Evolutionary conservation across 2,329 filamentous ascomycete genomes (phyloP).

Genomic region (Aspergillus brasiliensis): DNA sequence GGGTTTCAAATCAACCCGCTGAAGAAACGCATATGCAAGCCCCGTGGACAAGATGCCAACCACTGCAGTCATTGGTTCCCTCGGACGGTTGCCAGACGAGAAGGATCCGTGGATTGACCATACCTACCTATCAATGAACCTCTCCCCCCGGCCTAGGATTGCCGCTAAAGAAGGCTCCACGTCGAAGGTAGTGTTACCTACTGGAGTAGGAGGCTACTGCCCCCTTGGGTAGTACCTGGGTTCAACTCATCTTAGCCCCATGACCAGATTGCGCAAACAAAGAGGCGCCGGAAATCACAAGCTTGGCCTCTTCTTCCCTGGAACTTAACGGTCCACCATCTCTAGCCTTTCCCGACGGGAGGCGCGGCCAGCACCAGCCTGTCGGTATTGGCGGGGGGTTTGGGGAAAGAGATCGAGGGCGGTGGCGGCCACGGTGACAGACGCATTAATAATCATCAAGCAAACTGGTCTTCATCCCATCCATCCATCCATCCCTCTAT

Average conservation of each 20-base stretch:
- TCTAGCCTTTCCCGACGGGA: constrained; percentile 11
- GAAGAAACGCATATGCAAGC: neutral
- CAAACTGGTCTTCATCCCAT: neutral
- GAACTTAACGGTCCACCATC: constrained; percentile 10
- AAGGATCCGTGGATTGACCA: constrained; percentile 4
- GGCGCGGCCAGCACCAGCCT: constrained; percentile 17
- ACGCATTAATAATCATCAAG: neutral
- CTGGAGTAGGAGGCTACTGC: neutral
- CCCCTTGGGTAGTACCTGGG: neutral
- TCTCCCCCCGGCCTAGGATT: neutral
- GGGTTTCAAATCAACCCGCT: neutral
- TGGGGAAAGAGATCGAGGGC: neutral
- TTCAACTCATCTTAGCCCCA: neutral
- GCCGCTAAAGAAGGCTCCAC: neutral
- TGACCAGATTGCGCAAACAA: neutral
- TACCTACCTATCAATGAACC: neutral
- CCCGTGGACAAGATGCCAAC: neutral
- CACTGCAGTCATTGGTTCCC: constrained; percentile 1
- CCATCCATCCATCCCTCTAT: neutral
- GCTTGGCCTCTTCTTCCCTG: neutral
- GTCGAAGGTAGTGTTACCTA: neutral
- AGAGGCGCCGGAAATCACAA: neutral
- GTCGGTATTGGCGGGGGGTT: constrained; percentile 19
- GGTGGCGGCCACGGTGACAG: neutral
- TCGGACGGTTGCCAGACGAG: neutral